Base-by-base conservation (phyloP, 768 basidiomycete species). In the Leccinum uliginosum region DNA sequence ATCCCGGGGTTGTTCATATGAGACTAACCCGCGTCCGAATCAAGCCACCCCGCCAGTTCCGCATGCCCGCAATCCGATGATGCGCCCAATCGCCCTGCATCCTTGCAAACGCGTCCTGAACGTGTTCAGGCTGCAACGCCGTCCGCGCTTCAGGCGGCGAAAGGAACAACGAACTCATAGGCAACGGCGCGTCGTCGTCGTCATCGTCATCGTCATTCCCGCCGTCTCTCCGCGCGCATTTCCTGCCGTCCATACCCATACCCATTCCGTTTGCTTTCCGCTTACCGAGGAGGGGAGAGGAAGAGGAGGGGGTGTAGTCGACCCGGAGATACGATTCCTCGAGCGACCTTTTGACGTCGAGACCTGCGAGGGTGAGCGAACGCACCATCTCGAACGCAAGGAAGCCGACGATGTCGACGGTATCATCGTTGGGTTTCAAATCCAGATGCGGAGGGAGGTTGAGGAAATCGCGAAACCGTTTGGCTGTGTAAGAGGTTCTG, bases 341-440 rank as follows among this genome's bases (percentile, higher is more conserved):
- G 35, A 91, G 76, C 3, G 86, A 80, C 62, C 83, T 86, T 73
- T 92, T 92, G 65, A 32, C 30, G 30, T 32, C 30, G 12, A 32
- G 30, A 2, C 92, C 95, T 1, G 90, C 91, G 43, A 96, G 80
- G 0, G 93, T 94, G 49, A 98, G 81, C 3, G 92, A 91, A 51
- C 94, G 87, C 29, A 98, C 94, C 87, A 96, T 94, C 72, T 98
- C 95, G 73, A 96, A 98, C 0, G 93, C 89, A 45, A 98, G 84
- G 75, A 98, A 98, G 24, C 95, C 95, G 64, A 98, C 92, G 57
- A 97, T 95, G 67, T 98, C 95, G 65, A 95, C 79, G 3, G 95
- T 94, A 71, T 97, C 94, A 71, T 97, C 95, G 72, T 89, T 91
- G 27, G 90, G 84, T 73, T 90, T 91, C 58, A 93, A 80, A 66